Evolutionary conservation across 208 protist genomes (phyloP).

Genomic region (Trichomonas gallinae): DNA sequence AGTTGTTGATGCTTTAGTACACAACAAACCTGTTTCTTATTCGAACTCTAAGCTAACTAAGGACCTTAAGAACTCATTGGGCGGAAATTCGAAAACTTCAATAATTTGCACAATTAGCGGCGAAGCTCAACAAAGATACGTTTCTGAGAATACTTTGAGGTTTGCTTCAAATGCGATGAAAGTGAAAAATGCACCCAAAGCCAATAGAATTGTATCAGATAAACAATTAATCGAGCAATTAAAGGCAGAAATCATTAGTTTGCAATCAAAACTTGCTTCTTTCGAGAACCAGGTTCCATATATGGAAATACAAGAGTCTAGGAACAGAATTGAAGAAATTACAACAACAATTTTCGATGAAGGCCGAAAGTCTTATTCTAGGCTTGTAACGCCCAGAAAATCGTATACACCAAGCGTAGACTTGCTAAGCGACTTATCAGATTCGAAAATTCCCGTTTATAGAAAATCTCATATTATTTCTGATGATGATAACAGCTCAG

Average conservation of each 20-base stretch:
- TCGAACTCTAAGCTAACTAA: not conserved
- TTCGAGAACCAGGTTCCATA: not conserved
- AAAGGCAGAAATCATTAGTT: not conserved
- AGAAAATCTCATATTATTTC: not conserved
- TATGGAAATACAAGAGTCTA: not conserved
- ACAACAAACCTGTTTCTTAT: not conserved
- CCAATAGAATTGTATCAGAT: not conserved
- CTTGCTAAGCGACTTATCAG: not conserved
- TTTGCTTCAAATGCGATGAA: not conserved
- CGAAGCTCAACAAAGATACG: not conserved
- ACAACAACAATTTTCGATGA: not conserved
- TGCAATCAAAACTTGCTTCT: not conserved
- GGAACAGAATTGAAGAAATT: not conserved
- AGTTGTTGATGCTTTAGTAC: not conserved
- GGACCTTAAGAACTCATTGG: not conserved
- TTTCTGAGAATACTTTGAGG: not conserved
- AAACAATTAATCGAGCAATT: not conserved
- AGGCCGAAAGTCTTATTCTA: not conserved
- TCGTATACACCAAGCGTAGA: not conserved
- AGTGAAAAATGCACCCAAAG: not conserved
- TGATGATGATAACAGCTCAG: not conserved
- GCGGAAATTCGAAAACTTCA: not conserved
- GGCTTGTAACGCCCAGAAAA: not conserved
- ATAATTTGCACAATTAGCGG: not conserved
- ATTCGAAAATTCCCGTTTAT: not conserved